Evolutionary conservation across 495 filamentous ascomycete species (phyloP).

Genomic region (Trichoderma parareesei): DNA sequence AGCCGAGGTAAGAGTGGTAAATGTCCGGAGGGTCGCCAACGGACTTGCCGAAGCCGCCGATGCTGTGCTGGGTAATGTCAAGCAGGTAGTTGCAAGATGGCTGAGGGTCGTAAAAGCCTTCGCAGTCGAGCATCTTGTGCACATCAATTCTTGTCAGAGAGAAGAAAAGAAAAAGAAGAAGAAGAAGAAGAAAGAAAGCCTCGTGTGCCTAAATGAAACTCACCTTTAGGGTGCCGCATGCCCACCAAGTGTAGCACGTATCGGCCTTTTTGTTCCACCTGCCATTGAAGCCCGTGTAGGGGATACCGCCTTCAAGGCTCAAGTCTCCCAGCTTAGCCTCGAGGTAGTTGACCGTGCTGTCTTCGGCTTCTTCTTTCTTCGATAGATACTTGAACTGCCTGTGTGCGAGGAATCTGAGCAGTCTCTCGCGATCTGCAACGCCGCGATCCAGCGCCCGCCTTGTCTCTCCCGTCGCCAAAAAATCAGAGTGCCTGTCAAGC

Average conservation of each 20-base stretch:
- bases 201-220: neutral
- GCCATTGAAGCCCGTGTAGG: slow-evolving; percentile 68
- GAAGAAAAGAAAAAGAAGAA: too few relatives aligned
- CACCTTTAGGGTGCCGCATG: slow-evolving; percentile 53
- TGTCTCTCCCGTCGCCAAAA: slow-evolving; percentile 23
- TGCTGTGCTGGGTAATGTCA: slow-evolving; percentile 79
- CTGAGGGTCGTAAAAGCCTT: slow-evolving; percentile 49
- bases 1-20: slow-evolving; percentile 82
- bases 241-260: slow-evolving; percentile 96
- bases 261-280: slow-evolving; percentile 82
- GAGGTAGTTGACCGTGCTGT: slow-evolving; percentile 27
- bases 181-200: too few relatives aligned
- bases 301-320: slow-evolving; percentile 22
- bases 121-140: slow-evolving; percentile 55
- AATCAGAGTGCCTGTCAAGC: slow-evolving; percentile 43
- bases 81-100: slow-evolving; percentile 70
- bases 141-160: neutral
- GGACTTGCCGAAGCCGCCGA: slow-evolving; percentile 84
- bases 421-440: slow-evolving; percentile 26
- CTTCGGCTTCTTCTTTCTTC: slow-evolving; percentile 41
- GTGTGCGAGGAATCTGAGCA: slow-evolving; percentile 43
- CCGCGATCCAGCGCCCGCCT: slow-evolving; percentile 25
- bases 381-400: slow-evolving; percentile 54
- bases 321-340: slow-evolving; percentile 22
- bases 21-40: slow-evolving; percentile 81